Evolutionary conservation across 495 filamentous ascomycete genomes (phyloP).

Genomic region (Annulohypoxylon stygium): DNA sequence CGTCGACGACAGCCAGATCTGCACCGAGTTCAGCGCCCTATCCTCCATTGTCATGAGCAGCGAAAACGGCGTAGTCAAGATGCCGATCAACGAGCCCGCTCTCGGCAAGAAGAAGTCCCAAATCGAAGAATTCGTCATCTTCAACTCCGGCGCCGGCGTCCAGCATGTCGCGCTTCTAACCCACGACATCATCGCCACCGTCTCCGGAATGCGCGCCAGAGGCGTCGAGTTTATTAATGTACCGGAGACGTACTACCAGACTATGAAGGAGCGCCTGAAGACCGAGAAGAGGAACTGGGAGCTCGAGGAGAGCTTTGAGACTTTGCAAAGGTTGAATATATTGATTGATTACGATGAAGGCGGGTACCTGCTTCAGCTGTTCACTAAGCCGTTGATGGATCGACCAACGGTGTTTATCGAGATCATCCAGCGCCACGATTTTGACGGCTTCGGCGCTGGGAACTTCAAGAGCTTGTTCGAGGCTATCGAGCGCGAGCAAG

Average conservation of each 20-base stretch:
- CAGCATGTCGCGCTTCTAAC: conserved; percentile 93
- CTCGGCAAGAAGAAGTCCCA: conserved; percentile 86
- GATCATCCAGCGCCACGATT: conserved; percentile 90
- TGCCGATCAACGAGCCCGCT: conserved; percentile 97
- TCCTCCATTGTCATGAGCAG: conserved; percentile 89
- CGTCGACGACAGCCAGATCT: conserved; percentile 88
- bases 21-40: conserved; percentile 88
- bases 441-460: conserved; percentile 91
- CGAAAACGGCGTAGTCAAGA: conserved; percentile 82
- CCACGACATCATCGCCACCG: conserved; percentile 78
- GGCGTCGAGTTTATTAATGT: conserved; percentile 92
- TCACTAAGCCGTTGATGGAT: conserved; percentile 93
- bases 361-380: conserved; percentile 87
- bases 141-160: conserved; percentile 86
- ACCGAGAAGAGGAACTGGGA: conserved; percentile 62
- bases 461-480: conserved; percentile 95
- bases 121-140: conserved; percentile 93
- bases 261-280: conserved; percentile 76
- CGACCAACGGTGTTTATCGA: conserved; percentile 94
- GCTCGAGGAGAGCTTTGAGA: conserved; percentile 81
- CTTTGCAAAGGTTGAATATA: conserved; percentile 78
- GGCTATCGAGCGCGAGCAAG: conserved; percentile 92
- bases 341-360: conserved; percentile 92
- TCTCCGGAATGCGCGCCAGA: conserved; percentile 78
- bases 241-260: conserved; percentile 83